Base-by-base conservation (phyloP, 345 rosid species). In the Salix viminalis region DNA sequence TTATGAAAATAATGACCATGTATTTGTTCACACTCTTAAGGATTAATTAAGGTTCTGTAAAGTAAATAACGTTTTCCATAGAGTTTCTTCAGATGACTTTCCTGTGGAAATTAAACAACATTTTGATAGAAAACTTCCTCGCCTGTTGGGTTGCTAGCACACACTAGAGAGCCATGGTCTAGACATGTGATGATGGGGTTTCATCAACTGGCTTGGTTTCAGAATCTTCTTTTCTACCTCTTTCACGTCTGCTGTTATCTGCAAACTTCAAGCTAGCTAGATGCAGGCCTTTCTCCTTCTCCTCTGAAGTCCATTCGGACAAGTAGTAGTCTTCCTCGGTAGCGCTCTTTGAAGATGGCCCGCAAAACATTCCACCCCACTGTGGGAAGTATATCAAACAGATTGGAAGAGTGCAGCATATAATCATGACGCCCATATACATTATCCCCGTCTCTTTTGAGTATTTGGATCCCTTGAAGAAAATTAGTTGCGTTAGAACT, bases 311-410 rank as follows among this genome's bases (percentile, higher is more conserved):
- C 99, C 99, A 93, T 65, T 95, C 99, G 0, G 94, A 69, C 83
- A 89, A 72, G 75, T 95, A 91, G 64, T 95, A 93, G 7, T 89
- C 94, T 86, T 95, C 94, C 82, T 93, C 99, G 0, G 87, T 86
- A 13, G 86, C 68, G 5, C 70, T 50, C 32, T 81, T 79, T 41
- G 71, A 46, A 5, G 89, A 75, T 3, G 97, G 97, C 12, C 96
- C 91, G 50, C 87, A 88, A 66, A 95, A 88, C 96, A 95, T 93
- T 69, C 99, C 97, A 32, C 97, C 99, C 99, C 99, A 93, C 61
- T 93, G 97, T 5, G 99, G 99, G 81, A 95, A 95, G 79, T 90
- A 75, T 26, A 93, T 84, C 0, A 95, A 69, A 24, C 86, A 81
- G n/a, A 88, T 76, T 12, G 97, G 79, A 11, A 76, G 42, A 41